Evolutionary conservation across 163 green algal genomes (phyloP).

Genomic region (Scenedesmus sp.): DNA sequence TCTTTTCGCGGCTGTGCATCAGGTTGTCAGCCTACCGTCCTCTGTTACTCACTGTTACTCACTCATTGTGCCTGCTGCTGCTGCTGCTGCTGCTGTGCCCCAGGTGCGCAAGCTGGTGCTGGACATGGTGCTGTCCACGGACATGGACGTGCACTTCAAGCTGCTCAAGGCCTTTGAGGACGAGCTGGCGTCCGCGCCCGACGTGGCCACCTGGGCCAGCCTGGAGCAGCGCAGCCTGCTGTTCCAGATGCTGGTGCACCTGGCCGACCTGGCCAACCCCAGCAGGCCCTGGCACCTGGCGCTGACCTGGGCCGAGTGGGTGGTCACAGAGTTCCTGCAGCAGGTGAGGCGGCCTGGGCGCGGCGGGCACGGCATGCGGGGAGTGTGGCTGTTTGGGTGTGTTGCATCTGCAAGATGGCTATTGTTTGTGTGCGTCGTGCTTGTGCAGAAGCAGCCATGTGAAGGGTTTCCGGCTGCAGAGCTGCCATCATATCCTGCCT

Average conservation of each 20-base stretch:
- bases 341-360: conserved; percentile 65
- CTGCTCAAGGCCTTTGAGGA: conserved; percentile 73
- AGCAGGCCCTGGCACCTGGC: conserved; percentile 77
- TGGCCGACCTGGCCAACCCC: conserved; percentile 91
- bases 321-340: conserved; percentile 84
- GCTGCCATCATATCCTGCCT: too few relatives aligned
- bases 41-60: too few relatives aligned
- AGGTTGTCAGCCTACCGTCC: too few relatives aligned
- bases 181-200: conserved; percentile 53
- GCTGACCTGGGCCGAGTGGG: conserved; percentile 77
- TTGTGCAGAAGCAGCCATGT: too few relatives aligned
- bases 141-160: conserved; percentile 91
- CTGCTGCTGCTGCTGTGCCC: background rate
- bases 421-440: too few relatives aligned
- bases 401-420: too few relatives aligned
- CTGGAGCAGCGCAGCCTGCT: conserved; percentile 62
- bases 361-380: too few relatives aligned
- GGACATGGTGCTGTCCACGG: conserved; percentile 88
- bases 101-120: conserved; percentile 82
- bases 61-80: background rate
- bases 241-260: conserved; percentile 83
- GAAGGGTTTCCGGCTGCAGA: too few relatives aligned
- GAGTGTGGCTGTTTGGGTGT: too few relatives aligned
- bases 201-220: conserved; percentile 58
- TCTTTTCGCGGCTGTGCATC: too few relatives aligned